phyloP scores from a whole-genome alignment of 306 rosid species.

The Rubus parviflorus region DNA sequence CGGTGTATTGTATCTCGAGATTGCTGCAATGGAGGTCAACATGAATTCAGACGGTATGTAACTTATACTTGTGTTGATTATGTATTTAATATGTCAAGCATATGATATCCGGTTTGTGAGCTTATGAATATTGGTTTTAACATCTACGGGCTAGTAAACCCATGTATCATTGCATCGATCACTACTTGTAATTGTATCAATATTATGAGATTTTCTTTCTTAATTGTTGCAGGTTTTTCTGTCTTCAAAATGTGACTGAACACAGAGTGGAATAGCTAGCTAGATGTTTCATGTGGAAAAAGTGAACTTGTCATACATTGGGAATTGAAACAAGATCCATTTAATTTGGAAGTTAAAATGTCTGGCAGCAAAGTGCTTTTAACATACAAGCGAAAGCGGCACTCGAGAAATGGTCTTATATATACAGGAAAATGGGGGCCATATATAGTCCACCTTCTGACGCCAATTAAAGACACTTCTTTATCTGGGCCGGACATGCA shows the following conservation, averaged over 20 bases:
- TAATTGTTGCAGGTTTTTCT: not conserved
- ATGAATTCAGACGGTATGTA: too few relatives aligned
- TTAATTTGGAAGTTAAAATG: slow-evolving; percentile 38
- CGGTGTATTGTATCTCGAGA: too few relatives aligned
- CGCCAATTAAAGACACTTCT: slow-evolving; percentile 28
- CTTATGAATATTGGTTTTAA: too few relatives aligned
- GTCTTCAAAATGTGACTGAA: not conserved
- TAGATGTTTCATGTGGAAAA: not conserved
- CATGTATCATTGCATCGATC: not conserved
- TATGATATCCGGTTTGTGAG: too few relatives aligned
- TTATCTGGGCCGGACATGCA: slow-evolving; percentile 19
- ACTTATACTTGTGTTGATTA: too few relatives aligned
- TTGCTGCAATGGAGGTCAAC: too few relatives aligned
- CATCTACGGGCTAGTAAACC: too few relatives aligned
- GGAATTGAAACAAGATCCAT: slow-evolving; percentile 19
- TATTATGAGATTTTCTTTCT: slow-evolving; percentile 14
- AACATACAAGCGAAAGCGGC: slow-evolving; percentile 57
- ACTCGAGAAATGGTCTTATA: slow-evolving; percentile 24
- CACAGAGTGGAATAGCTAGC: not conserved
- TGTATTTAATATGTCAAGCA: too few relatives aligned
- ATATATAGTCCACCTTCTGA: slow-evolving; percentile 18
- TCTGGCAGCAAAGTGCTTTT: slow-evolving; percentile 49
- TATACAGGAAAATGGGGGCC: slow-evolving; percentile 29
- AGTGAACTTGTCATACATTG: slow-evolving; percentile 11
- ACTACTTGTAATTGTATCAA: not conserved